Percentiles rank a stretch among this genome's conserved stretches.
Conservation (phyloP, 1,284 basidiomycete genomes). For the Veloboletus limbatus region DNA sequence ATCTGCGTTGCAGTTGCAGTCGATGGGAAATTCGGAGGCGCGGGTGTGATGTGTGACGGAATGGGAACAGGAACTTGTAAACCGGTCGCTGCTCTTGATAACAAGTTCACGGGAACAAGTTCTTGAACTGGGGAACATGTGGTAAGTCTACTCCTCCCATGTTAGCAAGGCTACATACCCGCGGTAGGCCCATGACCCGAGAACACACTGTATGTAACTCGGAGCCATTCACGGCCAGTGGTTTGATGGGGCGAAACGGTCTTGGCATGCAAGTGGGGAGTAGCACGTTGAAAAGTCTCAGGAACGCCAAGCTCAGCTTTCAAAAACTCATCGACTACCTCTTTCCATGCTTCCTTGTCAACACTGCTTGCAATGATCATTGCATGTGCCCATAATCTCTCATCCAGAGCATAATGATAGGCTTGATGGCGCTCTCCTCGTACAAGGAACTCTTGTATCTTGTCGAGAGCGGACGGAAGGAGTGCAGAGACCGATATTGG, state of each 20-base stretch:
- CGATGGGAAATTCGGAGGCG: conserved; percentile 61
- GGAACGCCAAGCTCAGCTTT: conserved; percentile 68
- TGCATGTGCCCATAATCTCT: conserved; percentile 94
- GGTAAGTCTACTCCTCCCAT: conserved; percentile 1
- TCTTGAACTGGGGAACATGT: conserved; percentile 61
- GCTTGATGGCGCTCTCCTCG: conserved; percentile 86
- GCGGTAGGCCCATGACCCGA: conserved; percentile 79
- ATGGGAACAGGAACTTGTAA: conserved; percentile 42
- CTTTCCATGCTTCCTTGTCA: conserved; percentile 92
- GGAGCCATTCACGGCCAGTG: conserved; percentile 68
- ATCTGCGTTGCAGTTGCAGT: conserved; percentile 44
- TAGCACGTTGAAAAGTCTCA: conserved; percentile 22
- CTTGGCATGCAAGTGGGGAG: conserved; percentile 17
- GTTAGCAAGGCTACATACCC: conserved; percentile 44
- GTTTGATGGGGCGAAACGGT: conserved; percentile 18
- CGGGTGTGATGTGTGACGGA: conserved; percentile 48
- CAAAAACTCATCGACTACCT: conserved; percentile 85
- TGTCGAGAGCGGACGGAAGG: conserved; percentile 63
- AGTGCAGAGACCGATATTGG: conserved; percentile 51
- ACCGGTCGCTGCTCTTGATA: conserved; percentile 39
- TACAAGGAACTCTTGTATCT: conserved; percentile 76
- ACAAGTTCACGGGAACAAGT: conserved; percentile 58
- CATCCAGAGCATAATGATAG: conserved; percentile 83
- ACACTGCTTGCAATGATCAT: conserved; percentile 93
- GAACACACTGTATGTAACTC: conserved; percentile 84